phyloP scores from a whole-genome alignment of 2,329 filamentous ascomycete species.

The Scytalidium lignicola region DNA sequence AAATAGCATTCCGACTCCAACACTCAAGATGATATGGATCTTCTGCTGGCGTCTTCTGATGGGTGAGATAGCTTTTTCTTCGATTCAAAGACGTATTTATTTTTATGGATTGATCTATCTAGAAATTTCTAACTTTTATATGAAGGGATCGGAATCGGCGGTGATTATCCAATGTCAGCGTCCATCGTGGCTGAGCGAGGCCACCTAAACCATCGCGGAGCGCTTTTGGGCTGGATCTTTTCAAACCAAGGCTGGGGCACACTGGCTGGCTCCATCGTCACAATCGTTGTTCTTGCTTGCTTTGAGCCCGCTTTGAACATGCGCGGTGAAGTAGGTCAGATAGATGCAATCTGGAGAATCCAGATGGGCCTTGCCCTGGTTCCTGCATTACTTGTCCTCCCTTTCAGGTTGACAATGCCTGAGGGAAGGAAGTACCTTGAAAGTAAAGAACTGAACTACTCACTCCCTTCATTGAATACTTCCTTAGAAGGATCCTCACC shows the following conservation, averaged over 20 bases:
- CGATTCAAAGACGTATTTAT: not conserved
- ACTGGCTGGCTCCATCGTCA: conserved; percentile 66
- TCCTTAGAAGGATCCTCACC: not conserved
- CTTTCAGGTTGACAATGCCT: conserved; percentile 76
- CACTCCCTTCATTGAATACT: not conserved
- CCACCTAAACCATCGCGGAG: conserved; percentile 74
- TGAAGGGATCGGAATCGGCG: conserved; percentile 57
- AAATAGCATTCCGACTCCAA: not conserved
- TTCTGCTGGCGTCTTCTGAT: conserved; percentile 76
- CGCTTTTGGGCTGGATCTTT: conserved; percentile 81
- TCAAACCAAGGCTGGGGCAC: conserved; percentile 81
- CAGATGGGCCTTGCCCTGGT: conserved; percentile 76
- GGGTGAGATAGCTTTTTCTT: conserved; percentile 22
- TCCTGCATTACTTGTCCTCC: conserved; percentile 71
- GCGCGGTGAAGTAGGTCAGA: conserved; percentile 47
- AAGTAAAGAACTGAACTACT: conserved; percentile 2
- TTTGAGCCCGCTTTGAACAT: conserved; percentile 47
- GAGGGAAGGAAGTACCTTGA: conserved; percentile 43
- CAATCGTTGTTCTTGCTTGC: conserved; percentile 67
- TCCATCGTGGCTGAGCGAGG: conserved; percentile 84
- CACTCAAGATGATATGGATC: conserved; percentile 27
- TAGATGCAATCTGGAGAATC: conserved; percentile 84
- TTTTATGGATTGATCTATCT: too few species aligned
- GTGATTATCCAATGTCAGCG: conserved; percentile 73
- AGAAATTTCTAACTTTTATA: not conserved